Evolutionary conservation across 73 alveolate genomes (phyloP), one percentile per base, ranked within the genome.

Genomic region (Halteria grandinella): DNA sequence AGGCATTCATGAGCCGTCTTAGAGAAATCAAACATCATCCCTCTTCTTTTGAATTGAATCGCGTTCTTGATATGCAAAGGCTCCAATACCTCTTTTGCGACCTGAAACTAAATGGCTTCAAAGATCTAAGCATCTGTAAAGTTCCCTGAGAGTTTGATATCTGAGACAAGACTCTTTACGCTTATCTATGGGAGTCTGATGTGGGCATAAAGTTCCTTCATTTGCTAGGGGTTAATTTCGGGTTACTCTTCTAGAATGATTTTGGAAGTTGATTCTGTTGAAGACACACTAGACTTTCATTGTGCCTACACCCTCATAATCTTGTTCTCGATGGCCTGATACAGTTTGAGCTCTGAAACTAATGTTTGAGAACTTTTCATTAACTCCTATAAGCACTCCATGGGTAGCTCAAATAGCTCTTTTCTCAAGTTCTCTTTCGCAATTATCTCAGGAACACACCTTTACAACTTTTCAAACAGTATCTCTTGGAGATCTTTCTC

Each of bases 31-130:
- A n/a, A n/a, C n/a, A n/a, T n/a, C n/a, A n/a, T n/a, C n/a, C n/a
- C n/a, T n/a, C n/a, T n/a, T n/a, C n/a, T n/a, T n/a, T n/a, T n/a
- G n/a, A n/a, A n/a, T n/a, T n/a, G n/a, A n/a, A n/a, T n/a, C n/a
- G n/a, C n/a, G n/a, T n/a, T n/a, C n/a, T n/a, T n/a, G n/a, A n/a
- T n/a, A n/a, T n/a, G n/a, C n/a, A n/a, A n/a, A n/a, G n/a, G n/a
- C n/a, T n/a, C 39, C 27, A 79, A 1, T 0, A 48, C 40, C 8
- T 79, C 83, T 29, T 49, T 57, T 5, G 78, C 81, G 0, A 45
- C 58, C 34, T 79, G 40, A 45, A 64, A 79, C 21, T 47, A 45
- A 24, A 79, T 43, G 5, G 89, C 89, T 36, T 79, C 89, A 50
- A 79, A 79, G 41, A 79, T 79, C 4, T 14, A 18, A 6, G 31